Evolutionary conservation across 352 stramenopile genomes (phyloP), one percentile per base, ranked within the genome.

Genomic region (Pythium guiyangense): DNA sequence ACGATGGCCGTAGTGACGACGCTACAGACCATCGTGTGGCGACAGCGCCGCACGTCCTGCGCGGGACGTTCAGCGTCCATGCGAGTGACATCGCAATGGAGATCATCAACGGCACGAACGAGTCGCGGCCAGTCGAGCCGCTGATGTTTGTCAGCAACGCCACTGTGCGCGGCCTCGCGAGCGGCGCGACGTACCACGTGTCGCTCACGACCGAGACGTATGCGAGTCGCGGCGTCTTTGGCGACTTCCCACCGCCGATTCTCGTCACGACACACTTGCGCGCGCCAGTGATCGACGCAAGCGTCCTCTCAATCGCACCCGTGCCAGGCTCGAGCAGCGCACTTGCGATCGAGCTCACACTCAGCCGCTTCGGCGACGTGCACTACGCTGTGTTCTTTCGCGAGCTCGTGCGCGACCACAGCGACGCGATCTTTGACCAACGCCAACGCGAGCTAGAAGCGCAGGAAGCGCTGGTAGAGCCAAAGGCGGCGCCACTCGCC

Each of bases 331-430:
- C 74, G 6, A 82, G 78, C 51, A 73, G 66, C 27, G 67, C 73
- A 9, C 61, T 94, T 8, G 63, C 66, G 9, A 71, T 92, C 35
- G 54, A 79, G 22, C 74, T 94, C 25, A 63, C 64, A 17, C 57
- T 92, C 12, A 72, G 75, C 46, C 67, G 72, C 1, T 84, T 89
- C 49, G 78, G 79, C 18, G 67, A 90, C 44, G 78, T 94, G 3
- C 84, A 92, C 61, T 94, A 89, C 56, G 74, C 77, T 1, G 20
- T 92, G 6, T 86, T 94, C 48, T 89, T 88, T 52, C 74, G 81
- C 52, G 69, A 74, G 15, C 54, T 92, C 22, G 47, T 77, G 42
- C 46, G 47, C 15, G 74, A 83, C 45, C 66, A 61, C 12, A 77
- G 70, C 22, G 49, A 58, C 11, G 47, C 51, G 1, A 20, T 71